Conservation (phyloP, 2,329 filamentous ascomycete genomes). For the Thielaviopsis ethacetica region DNA sequence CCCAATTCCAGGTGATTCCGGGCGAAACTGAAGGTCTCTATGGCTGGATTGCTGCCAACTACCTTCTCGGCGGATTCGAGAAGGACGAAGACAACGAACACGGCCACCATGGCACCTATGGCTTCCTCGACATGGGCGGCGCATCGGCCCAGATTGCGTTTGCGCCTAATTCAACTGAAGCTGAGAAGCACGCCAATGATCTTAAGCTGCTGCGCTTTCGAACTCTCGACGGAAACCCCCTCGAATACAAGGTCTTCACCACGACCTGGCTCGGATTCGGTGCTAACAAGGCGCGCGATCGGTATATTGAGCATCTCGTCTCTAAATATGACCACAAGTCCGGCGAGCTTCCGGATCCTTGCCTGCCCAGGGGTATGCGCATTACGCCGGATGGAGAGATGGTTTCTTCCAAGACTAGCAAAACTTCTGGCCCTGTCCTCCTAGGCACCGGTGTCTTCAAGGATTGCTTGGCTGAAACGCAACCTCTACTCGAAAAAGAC, state of each 20-base stretch:
- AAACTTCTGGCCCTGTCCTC: slow-evolving; percentile 33
- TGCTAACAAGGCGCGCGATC: slow-evolving; percentile 77
- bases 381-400: slow-evolving; percentile 54
- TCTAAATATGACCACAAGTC: slow-evolving; percentile 44
- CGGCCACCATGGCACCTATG: slow-evolving; percentile 84
- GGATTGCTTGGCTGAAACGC: slow-evolving; percentile 67
- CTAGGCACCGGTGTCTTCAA: slow-evolving; percentile 77
- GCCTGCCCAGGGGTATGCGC: slow-evolving; percentile 62
- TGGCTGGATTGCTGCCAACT: slow-evolving; percentile 95
- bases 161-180: slow-evolving; percentile 82
- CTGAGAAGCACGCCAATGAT: slow-evolving; percentile 76
- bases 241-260: slow-evolving; percentile 83
- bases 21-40: slow-evolving; percentile 93
- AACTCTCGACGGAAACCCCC: slow-evolving; percentile 57
- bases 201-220: slow-evolving; percentile 74
- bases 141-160: slow-evolving; percentile 97
- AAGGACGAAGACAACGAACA: slow-evolving; percentile 62
- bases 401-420: slow-evolving; percentile 22
- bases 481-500: slow-evolving; percentile 79
- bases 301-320: slow-evolving; percentile 66
- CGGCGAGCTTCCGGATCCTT: slow-evolving; percentile 73
- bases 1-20: slow-evolving; percentile 86
- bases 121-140: slow-evolving; percentile 96
- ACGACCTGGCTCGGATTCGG: slow-evolving; percentile 96
- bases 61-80: slow-evolving; percentile 83